Evolutionary conservation across 2,329 filamentous ascomycete species (phyloP).

Genomic region (Curvularia spicifera): DNA sequence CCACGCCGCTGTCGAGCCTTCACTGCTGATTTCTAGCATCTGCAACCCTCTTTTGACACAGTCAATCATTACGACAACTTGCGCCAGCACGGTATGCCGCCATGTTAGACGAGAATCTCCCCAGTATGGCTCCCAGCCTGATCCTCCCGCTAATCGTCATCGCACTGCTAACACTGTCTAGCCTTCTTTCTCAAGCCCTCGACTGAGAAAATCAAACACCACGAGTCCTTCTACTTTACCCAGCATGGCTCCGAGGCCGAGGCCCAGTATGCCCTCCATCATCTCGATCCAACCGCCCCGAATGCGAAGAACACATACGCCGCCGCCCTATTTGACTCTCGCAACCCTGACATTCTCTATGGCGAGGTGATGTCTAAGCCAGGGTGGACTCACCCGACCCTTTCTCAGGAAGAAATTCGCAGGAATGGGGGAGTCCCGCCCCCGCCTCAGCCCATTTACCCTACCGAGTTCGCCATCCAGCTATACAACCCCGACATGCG

Average conservation of each 20-base stretch:
- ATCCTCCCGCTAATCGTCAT: slow-evolving; percentile 1
- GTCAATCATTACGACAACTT: neutral
- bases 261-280: slow-evolving; percentile 80
- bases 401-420: slow-evolving; percentile 81
- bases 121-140: slow-evolving; percentile 57
- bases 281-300: slow-evolving; percentile 73
- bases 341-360: slow-evolving; percentile 80
- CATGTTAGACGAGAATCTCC: slow-evolving; percentile 96
- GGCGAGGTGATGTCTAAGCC: slow-evolving; percentile 85
- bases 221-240: slow-evolving; percentile 62
- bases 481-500: slow-evolving; percentile 94
- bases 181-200: slow-evolving; percentile 66
- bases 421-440: slow-evolving; percentile 69
- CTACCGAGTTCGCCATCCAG: slow-evolving; percentile 80
- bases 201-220: slow-evolving; percentile 57
- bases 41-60: neutral
- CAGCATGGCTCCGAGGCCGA: slow-evolving; percentile 81
- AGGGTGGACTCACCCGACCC: slow-evolving; percentile 81
- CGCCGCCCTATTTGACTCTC: slow-evolving; percentile 81
- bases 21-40: slow-evolving; percentile 3
- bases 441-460: slow-evolving; percentile 73
- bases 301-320: slow-evolving; percentile 83
- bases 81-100: slow-evolving; percentile 26
- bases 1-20: slow-evolving; percentile 7
- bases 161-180: slow-evolving; percentile 42